phyloP scores from a whole-genome alignment of 805 yeast species.

The Isabelozyma heimii region DNA sequence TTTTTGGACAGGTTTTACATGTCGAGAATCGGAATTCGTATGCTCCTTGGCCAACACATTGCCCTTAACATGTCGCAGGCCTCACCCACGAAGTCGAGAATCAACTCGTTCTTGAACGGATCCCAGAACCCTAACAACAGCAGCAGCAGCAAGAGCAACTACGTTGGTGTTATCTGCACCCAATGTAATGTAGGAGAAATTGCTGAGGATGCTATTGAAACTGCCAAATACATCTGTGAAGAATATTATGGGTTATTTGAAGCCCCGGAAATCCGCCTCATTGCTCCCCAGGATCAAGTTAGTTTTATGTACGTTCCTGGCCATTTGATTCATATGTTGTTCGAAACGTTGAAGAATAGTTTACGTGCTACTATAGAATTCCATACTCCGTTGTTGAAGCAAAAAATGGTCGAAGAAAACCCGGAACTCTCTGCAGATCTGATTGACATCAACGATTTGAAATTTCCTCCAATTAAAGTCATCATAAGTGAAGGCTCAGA shows the following conservation, averaged over 20 bases:
- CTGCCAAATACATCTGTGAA: slow-evolving; percentile 86
- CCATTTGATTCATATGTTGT: slow-evolving; percentile 85
- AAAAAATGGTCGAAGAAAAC: slow-evolving; percentile 35
- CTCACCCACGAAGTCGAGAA: slow-evolving; percentile 36
- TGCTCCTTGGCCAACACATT: slow-evolving; percentile 93
- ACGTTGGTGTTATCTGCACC: slow-evolving; percentile 87
- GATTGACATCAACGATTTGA: slow-evolving; percentile 56
- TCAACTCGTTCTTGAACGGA: slow-evolving; percentile 36
- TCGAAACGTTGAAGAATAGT: slow-evolving; percentile 84
- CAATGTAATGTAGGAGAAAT: slow-evolving; percentile 80
- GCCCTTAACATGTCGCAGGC: slow-evolving; percentile 71
- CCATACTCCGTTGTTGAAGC: slow-evolving; percentile 52
- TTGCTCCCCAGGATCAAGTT: slow-evolving; percentile 68
- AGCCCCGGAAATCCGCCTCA: slow-evolving; percentile 78
- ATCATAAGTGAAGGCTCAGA: slow-evolving; percentile 87
- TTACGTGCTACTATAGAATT: slow-evolving; percentile 86
- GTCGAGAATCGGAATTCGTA: slow-evolving; percentile 88
- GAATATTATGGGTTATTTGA: slow-evolving; percentile 86
- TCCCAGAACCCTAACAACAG: slow-evolving; percentile 7
- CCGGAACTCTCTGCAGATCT: slow-evolving; percentile 36
- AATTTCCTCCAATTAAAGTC: slow-evolving; percentile 80
- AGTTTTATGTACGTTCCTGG: slow-evolving; percentile 92
- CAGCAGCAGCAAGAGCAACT: slow-evolving; percentile 37
- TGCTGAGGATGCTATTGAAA: slow-evolving; percentile 85
- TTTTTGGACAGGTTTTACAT: slow-evolving; percentile 85